These are phyloP conservation scores for Puccinia brachypodii DNA, from an alignment of 1,284 basidiomycete species.

Conservation along the genomic window DNA sequence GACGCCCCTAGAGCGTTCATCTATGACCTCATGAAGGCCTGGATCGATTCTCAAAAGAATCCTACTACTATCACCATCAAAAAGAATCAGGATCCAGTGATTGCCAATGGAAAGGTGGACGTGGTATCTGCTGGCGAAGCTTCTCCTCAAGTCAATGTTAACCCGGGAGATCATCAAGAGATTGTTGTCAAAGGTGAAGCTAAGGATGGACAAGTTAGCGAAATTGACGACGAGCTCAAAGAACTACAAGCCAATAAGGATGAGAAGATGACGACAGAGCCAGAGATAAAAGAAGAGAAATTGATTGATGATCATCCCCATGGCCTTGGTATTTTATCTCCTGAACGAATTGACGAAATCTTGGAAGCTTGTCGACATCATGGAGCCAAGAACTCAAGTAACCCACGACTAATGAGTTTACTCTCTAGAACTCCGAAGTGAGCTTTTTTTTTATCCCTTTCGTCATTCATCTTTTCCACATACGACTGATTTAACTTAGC, in stretches of 20 bases:
- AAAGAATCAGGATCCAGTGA: not conserved
- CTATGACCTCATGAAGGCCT: slow-evolving; percentile 79
- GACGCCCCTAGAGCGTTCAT: slow-evolving; percentile 71
- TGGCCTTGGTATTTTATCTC: too few species aligned
- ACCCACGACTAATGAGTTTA: slow-evolving; percentile 25
- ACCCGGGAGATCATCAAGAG: not conserved
- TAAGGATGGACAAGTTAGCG: not conserved
- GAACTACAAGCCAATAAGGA: not conserved
- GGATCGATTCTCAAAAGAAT: slow-evolving; percentile 63
- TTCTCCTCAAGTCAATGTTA: not conserved
- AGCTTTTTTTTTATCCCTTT: slow-evolving; percentile 36
- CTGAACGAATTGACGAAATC: not conserved
- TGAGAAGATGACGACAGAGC: not conserved
- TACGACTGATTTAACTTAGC: too few species aligned
- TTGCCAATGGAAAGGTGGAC: not conserved
- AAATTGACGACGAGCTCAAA: too few species aligned
- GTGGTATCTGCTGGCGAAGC: too few species aligned
- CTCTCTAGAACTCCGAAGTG: slow-evolving; percentile 51
- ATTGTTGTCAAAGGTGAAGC: not conserved
- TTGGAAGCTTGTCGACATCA: not conserved
- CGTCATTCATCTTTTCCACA: too few species aligned
- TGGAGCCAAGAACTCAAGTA: not conserved
- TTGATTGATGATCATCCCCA: too few species aligned
- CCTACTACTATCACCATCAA: too few species aligned
- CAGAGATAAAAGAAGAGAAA: not conserved